phyloP scores from a whole-genome alignment of 768 basidiomycete species.

The Trametes elegans region DNA sequence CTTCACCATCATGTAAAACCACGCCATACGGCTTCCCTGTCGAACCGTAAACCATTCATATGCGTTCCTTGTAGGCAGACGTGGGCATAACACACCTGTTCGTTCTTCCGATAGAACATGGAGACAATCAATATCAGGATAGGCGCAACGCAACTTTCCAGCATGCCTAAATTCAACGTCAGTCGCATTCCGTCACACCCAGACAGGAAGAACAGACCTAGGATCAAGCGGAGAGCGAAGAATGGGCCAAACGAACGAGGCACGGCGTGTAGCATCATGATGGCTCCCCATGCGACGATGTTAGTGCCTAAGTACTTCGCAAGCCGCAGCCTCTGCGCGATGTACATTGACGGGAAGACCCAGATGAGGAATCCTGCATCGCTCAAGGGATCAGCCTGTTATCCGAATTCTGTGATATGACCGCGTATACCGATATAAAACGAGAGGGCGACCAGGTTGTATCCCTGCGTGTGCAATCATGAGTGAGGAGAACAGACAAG shows the following conservation, averaged over 20 bases:
- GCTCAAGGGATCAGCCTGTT: not conserved
- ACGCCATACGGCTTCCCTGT: slow-evolving; percentile 58
- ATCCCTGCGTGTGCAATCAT: slow-evolving; percentile 37
- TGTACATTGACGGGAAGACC: slow-evolving; percentile 67
- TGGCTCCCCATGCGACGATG: slow-evolving; percentile 56
- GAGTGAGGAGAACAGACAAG: not conserved
- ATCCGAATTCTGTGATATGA: not conserved
- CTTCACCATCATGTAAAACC: slow-evolving; percentile 65
- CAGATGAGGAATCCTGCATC: slow-evolving; percentile 56
- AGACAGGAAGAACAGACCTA: slow-evolving; percentile 38
- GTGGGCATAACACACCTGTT: slow-evolving; percentile 40
- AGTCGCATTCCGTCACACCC: not conserved
- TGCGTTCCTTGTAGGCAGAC: too few relatives aligned
- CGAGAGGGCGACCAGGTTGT: slow-evolving; percentile 64
- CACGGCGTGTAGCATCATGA: slow-evolving; percentile 61
- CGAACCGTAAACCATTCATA: too few relatives aligned
- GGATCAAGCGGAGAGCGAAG: slow-evolving; percentile 59
- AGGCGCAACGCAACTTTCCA: slow-evolving; percentile 64
- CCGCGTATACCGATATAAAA: slow-evolving; percentile 53
- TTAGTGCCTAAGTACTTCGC: slow-evolving; percentile 65
- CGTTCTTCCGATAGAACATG: slow-evolving; percentile 70
- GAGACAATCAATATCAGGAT: slow-evolving; percentile 60
- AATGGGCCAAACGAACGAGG: slow-evolving; percentile 58
- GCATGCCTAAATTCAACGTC: slow-evolving; percentile 48
- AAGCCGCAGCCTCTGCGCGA: slow-evolving; percentile 56